Percentiles rank a stretch among this genome's conserved stretches.
Evolutionary conservation across 805 yeast genomes (phyloP).

Genomic region (Saccharomyces mikatae): DNA sequence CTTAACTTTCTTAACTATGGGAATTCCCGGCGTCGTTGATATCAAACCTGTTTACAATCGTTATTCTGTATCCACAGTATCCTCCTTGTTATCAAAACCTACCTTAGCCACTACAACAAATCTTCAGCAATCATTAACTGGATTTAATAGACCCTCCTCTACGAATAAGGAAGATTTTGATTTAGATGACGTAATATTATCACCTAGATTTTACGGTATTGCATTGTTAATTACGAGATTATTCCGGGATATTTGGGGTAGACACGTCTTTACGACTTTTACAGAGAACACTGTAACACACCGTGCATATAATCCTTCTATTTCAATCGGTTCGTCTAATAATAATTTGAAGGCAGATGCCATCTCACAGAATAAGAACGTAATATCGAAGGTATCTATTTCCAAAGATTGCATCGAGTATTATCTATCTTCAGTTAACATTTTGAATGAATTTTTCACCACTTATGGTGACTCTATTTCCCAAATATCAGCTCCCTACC

Average conservation of each 20-base stretch:
- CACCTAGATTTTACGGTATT: slow-evolving; percentile 87
- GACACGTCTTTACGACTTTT: slow-evolving; percentile 49
- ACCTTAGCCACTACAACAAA: slow-evolving; percentile 7
- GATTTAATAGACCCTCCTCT: slow-evolving; percentile 4
- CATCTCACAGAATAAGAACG: slow-evolving; percentile 8
- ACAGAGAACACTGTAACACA: slow-evolving; percentile 7
- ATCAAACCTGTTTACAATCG: slow-evolving; percentile 36
- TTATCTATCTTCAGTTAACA: slow-evolving; percentile 61
- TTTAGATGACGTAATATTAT: slow-evolving; percentile 71
- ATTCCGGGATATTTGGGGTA: slow-evolving; percentile 72
- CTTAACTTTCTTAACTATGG: slow-evolving; percentile 36
- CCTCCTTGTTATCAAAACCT: slow-evolving; percentile 22
- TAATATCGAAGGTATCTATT: slow-evolving; percentile 21
- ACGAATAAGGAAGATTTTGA: slow-evolving; percentile 26
- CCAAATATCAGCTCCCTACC: slow-evolving; percentile 30
- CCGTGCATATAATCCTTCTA: background rate
- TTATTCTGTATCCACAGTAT: slow-evolving; percentile 23
- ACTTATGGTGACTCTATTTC: slow-evolving; percentile 45
- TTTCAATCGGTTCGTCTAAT: background rate
- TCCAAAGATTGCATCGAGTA: slow-evolving; percentile 48
- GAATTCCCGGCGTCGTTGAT: slow-evolving; percentile 37
- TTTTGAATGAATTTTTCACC: slow-evolving; percentile 60
- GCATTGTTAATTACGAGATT: slow-evolving; percentile 71
- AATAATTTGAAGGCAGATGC: background rate
- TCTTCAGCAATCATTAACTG: slow-evolving; percentile 8